phyloP scores from a whole-genome alignment of 768 basidiomycete genomes.

The Boletellus sp. region DNA sequence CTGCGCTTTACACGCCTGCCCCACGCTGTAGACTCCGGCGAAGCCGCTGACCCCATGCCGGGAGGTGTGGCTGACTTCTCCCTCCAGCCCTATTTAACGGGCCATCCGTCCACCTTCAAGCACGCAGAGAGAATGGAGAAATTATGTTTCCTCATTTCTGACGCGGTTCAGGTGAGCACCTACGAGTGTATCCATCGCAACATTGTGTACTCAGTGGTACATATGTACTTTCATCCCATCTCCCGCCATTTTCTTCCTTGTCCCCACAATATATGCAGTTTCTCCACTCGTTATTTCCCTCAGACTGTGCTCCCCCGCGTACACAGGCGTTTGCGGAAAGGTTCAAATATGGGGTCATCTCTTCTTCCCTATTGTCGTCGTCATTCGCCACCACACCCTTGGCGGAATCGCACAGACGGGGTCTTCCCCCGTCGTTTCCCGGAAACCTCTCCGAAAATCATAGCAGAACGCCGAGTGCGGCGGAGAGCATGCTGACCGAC shows the following conservation, averaged over 20 bases:
- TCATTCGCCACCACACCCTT: conserved; percentile 44
- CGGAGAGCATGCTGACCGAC: conserved; percentile 22
- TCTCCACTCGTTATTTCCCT: conserved; percentile 35
- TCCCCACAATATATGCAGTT: conserved; percentile 30
- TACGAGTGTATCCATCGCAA: conserved; percentile 9
- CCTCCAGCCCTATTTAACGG: conserved; percentile 17
- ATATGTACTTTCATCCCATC: not conserved
- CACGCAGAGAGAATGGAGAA: conserved; percentile 27
- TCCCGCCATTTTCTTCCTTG: conserved; percentile 1
- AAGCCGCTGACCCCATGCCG: conserved; percentile 53
- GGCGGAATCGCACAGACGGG: conserved; percentile 28
- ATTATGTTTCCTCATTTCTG: conserved; percentile 23
- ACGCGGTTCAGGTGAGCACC: conserved; percentile 37
- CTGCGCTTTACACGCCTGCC: conserved; percentile 11
- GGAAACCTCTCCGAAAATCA: conserved; percentile 39
- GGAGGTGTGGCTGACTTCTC: conserved; percentile 43
- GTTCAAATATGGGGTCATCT: conserved; percentile 83
- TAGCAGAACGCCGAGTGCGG: conserved; percentile 43
- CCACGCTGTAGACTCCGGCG: conserved; percentile 51
- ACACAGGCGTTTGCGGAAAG: conserved; percentile 62
- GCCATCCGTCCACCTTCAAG: conserved; percentile 4
- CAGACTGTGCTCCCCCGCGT: conserved; percentile 33
- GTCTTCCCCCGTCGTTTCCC: conserved; percentile 40
- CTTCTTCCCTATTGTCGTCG: conserved; percentile 69
- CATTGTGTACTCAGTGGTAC: conserved; percentile 9